Base-by-base conservation (phyloP, 768 basidiomycete genomes). In the Rhizopogon vulgaris region DNA sequence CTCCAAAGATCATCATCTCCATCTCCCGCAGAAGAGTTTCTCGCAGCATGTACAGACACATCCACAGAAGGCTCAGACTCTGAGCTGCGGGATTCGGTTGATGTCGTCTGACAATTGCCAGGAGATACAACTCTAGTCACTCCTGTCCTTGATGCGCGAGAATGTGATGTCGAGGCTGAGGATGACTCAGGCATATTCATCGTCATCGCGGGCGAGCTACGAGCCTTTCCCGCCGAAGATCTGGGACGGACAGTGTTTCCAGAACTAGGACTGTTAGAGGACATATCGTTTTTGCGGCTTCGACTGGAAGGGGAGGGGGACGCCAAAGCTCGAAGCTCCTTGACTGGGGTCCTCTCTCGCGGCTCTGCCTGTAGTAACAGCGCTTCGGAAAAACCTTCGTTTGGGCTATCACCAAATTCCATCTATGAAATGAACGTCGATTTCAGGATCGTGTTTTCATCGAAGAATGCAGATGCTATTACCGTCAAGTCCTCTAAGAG, bases 401-500 rank as follows among this genome's bases (percentile, higher is more conserved):
- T 24, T 1, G 45, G 45, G 14, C 32, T 46, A 34, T 46, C 32
- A 22, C 32, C 45, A 34, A 15, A 24, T 22, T 46, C 45, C 22
- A 9, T 14, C 45, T 46, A 22, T 1, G 5, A 22, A 14, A 45
- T 15, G 18, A 46, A 34, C 22, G 2, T 46, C 24, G 45, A 34
- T 22, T 22, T 46, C 14, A 46, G 32, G 32, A 14, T 18, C 32
- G 18, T 34, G 15, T 15, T 34, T 22, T 15, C 32, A 27, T 10
- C 40, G 46, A 41, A 49, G 25, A 28, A 18, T 40, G 24, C 40
- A 41, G 34, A n/a, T 53, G 50, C 22, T 39, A 55, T 60, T 58
- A 73, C 66, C 62, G 73, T 71, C 41, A 69, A 66, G 52, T 77
- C 74, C 27, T 72, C 64, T 14, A 79, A 47, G 27, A 80, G 61